Evolutionary conservation across 2,329 filamentous ascomycete species (phyloP).

Genomic region (Hypoxylon sp.): DNA sequence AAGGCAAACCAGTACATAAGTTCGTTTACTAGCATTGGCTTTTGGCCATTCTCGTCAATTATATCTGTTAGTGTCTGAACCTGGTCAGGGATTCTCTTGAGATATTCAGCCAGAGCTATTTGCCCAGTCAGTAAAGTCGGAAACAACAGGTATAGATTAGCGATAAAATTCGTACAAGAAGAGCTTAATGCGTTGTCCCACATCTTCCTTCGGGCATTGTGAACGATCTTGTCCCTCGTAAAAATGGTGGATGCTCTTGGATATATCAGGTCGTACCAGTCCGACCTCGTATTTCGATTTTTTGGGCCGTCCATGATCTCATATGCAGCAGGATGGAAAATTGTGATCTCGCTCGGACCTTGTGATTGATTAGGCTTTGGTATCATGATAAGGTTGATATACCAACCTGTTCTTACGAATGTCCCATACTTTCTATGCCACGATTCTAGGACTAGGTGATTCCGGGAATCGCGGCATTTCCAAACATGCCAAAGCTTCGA

Average conservation of each 20-base stretch:
- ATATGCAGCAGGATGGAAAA: constrained; percentile 12
- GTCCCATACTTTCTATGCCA: constrained; percentile 12
- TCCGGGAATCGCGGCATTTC: constrained; percentile 2
- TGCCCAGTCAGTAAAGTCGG: background rate
- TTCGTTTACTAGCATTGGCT: constrained; percentile 7
- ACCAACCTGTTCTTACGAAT: constrained; percentile 26
- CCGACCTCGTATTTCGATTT: constrained; percentile 1
- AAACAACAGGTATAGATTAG: background rate
- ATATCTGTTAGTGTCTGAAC: background rate
- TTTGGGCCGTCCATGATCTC: constrained; percentile 1
- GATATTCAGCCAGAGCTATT: background rate
- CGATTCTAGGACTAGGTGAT: constrained; percentile 8
- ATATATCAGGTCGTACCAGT: constrained; percentile 22
- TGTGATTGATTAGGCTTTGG: background rate
- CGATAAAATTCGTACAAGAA: background rate
- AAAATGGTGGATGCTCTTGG: constrained; percentile 3
- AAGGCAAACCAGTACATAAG: constrained; percentile 25
- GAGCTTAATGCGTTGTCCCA: constrained; percentile 1
- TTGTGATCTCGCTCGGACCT: constrained; percentile 23
- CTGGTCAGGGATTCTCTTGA: background rate
- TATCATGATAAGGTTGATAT: background rate
- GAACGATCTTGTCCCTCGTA: background rate
- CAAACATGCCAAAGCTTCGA: constrained; percentile 22
- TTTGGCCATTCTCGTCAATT: background rate
- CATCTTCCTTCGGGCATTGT: background rate